Conservation (phyloP, 2,329 filamentous ascomycete species). For the Phialemoniopsis sp. region DNA sequence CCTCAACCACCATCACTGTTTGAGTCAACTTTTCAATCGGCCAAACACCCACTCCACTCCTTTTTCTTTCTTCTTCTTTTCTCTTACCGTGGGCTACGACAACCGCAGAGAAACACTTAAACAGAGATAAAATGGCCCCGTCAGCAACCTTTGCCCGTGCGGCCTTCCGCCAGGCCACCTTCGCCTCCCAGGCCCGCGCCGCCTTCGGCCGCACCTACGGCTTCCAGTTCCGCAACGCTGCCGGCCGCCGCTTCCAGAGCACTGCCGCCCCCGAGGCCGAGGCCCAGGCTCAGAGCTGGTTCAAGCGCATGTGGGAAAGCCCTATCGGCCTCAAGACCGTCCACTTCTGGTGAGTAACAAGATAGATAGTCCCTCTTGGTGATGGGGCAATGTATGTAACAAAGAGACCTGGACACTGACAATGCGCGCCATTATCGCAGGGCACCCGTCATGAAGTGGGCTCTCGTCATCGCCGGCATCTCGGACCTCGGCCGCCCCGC, state of each 20-base stretch:
- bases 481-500: slow-evolving; percentile 88
- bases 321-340: slow-evolving; percentile 86
- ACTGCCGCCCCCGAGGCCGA: slow-evolving; percentile 46
- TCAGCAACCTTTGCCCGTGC: neutral
- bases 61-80: too few relatives aligned
- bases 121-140: too few relatives aligned
- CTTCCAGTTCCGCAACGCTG: slow-evolving; percentile 30
- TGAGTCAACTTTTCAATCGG: too few relatives aligned
- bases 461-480: slow-evolving; percentile 85
- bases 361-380: neutral
- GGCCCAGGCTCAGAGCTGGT: slow-evolving; percentile 47
- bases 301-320: slow-evolving; percentile 80
- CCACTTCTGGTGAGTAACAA: slow-evolving; percentile 78
- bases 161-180: slow-evolving; percentile 2
- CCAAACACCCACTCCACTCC: too few relatives aligned
- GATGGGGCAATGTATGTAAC: too few relatives aligned
- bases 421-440: too few relatives aligned
- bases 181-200: slow-evolving; percentile 30
- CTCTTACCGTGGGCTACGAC: too few relatives aligned
- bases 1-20: neutral
- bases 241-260: slow-evolving; percentile 67
- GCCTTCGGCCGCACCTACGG: slow-evolving; percentile 44
- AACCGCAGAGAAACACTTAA: too few relatives aligned
- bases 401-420: too few relatives aligned
- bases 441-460: slow-evolving; percentile 98